Evolutionary conservation across 2,329 filamentous ascomycete genomes (phyloP), one percentile per base, ranked within the genome.

Genomic region (Thermochaetoides dissita): DNA sequence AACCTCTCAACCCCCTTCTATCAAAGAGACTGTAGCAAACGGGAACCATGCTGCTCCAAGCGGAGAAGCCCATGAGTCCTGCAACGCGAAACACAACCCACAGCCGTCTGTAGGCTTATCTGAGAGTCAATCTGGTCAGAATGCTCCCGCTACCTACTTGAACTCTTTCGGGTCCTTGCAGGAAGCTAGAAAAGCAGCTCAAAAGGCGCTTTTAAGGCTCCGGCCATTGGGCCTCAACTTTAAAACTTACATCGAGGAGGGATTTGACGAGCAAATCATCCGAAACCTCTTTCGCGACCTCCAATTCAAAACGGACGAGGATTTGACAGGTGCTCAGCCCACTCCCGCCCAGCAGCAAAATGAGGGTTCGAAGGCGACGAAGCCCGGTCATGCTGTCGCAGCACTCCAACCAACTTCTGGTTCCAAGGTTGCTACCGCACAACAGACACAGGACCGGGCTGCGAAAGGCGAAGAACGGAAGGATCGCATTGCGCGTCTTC

Each of bases 401-500:
- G 5, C 17, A 24, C 17, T 24, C 3, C 17, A 24, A 24, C 17
- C 17, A 24, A 24, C 17, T 24, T 24, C 5, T 24, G 17, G 17
- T 24, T 24, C 17, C 17, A 24, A 24, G 17, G 17, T 24, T 24
- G 17, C 17, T 24, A 24, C 17, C 17, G 17, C 17, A 24, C 17
- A 38, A 29, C 29, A 11, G 29, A 2, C 37, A 10, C 39, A 38
- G 30, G 42, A 45, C n/a, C 50, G 49, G 42, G 38, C 54, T 7
- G 53, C 48, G 37, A 68, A 64, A 48, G 66, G 72, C 7, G 68
- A 82, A 49, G 77, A 83, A 53, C 72, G 84, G 17, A 84, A 84
- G 51, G 82, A 86, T 49, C 76, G 84, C 35, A 84, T 89, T 46
- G 82, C 83, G 4, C 76, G 80, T 38, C 69, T 87, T 42, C 67